These are phyloP conservation scores for Athelia sp. DNA, from an alignment of 1,284 basidiomycete genomes.

Conservation along the genomic window DNA sequence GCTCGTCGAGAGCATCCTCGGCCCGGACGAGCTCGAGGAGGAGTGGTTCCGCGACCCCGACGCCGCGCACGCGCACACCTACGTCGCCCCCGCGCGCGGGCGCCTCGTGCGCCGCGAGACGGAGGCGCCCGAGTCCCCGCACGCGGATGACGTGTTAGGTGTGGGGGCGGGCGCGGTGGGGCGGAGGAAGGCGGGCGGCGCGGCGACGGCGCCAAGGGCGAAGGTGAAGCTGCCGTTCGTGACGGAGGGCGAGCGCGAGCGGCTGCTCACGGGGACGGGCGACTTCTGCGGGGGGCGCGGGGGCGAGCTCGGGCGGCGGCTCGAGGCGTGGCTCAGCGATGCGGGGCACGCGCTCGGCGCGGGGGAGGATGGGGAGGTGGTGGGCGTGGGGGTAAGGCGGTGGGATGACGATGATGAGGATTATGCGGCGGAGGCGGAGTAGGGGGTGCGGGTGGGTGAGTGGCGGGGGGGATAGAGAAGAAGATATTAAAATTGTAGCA, in stretches of 20 bases:
- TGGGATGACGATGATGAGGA: neutral
- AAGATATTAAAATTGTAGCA: too few species aligned
- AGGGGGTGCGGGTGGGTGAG: neutral
- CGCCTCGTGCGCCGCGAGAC: constrained; percentile 6
- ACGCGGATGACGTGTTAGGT: too few species aligned
- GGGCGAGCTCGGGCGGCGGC: constrained; percentile 64
- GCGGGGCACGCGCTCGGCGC: constrained; percentile 3
- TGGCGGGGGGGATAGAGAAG: too few species aligned
- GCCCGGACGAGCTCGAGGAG: constrained; percentile 60
- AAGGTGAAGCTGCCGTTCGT: constrained; percentile 37
- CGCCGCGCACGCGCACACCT: constrained; percentile 21
- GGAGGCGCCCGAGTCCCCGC: neutral
- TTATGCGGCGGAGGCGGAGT: neutral
- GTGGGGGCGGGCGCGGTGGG: constrained; percentile 12
- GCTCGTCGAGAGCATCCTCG: constrained; percentile 66
- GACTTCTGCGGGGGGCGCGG: constrained; percentile 73
- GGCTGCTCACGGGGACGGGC: constrained; percentile 61
- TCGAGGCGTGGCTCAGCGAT: constrained; percentile 63
- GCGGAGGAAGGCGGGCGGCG: constrained; percentile 25
- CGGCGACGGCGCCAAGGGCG: too few species aligned
- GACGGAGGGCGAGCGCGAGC: constrained; percentile 54
- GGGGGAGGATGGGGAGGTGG: neutral
- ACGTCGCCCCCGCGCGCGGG: constrained; percentile 7
- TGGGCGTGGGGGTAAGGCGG: neutral
- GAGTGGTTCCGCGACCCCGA: constrained; percentile 58